These are phyloP conservation scores for Chlorella sp. DNA, from an alignment of 139 green algal genomes.

Conservation along the genomic window DNA sequence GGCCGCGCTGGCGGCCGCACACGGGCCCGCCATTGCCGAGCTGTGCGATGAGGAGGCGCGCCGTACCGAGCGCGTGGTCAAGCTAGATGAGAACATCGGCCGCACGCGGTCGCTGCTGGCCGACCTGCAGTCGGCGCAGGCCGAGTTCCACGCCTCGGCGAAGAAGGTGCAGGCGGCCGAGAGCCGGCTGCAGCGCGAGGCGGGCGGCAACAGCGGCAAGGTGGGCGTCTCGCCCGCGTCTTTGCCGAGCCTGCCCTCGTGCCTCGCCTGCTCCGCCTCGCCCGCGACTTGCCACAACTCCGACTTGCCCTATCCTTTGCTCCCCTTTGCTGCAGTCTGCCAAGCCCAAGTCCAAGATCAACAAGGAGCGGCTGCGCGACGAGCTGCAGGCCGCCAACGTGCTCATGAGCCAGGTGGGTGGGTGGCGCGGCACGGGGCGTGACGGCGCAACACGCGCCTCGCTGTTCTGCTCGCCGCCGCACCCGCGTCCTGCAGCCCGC, in stretches of 20 bases:
- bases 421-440: too few species aligned
- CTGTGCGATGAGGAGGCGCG: not conserved
- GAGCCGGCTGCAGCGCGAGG: not conserved
- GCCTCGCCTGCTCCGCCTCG: too few species aligned
- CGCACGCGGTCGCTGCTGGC: slow-evolving; percentile 3
- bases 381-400: too few species aligned
- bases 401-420: too few species aligned
- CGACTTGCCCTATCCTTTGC: too few species aligned
- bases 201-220: not conserved
- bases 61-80: not conserved
- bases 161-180: slow-evolving; percentile 23
- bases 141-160: slow-evolving; percentile 1
- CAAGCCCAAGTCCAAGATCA: too few species aligned
- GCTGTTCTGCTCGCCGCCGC: too few species aligned
- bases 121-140: slow-evolving; percentile 5
- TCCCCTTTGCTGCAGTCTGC: not conserved
- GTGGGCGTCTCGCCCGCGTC: not conserved
- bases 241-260: too few species aligned
- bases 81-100: slow-evolving; percentile 22
- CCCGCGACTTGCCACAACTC: too few species aligned
- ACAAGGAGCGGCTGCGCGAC: too few species aligned
- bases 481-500: too few species aligned
- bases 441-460: too few species aligned
- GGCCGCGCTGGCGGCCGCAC: not conserved
- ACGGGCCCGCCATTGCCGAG: not conserved